A percentile compares a stretch with the other conserved stretches of the same genome.
phyloP scores from a whole-genome alignment of 768 basidiomycete species.

The Symmetrospora coprosmae region DNA sequence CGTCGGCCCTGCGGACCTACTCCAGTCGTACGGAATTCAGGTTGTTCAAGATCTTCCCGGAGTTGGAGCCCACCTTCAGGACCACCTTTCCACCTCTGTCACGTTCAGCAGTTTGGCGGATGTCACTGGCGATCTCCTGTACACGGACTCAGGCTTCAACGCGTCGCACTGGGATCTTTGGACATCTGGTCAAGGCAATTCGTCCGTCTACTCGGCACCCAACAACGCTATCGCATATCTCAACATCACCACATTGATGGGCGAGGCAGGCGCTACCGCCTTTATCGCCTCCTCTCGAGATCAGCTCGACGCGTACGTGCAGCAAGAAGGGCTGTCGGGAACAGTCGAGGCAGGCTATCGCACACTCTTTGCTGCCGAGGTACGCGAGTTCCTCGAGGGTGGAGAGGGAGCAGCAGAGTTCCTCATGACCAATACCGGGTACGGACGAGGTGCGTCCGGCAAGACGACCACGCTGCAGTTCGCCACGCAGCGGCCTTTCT shows the following conservation, averaged over 20 bases:
- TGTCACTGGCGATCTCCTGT: slow-evolving; percentile 26
- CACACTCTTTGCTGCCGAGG: slow-evolving; percentile 29
- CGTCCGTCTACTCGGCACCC: slow-evolving; percentile 42
- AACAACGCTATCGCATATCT: slow-evolving; percentile 52
- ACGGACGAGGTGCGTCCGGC: slow-evolving; percentile 38
- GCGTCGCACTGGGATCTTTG: slow-evolving; percentile 28
- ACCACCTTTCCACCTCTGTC: slow-evolving; percentile 35
- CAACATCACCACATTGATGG: slow-evolving; percentile 36
- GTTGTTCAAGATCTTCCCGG: slow-evolving; percentile 40
- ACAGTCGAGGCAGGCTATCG: slow-evolving; percentile 29
- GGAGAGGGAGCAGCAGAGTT: slow-evolving; percentile 48
- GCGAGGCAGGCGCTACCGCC: slow-evolving; percentile 21
- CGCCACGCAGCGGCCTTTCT: slow-evolving; percentile 53
- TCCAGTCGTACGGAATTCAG: slow-evolving; percentile 35
- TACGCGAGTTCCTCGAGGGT: slow-evolving; percentile 27
- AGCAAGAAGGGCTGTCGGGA: slow-evolving; percentile 38
- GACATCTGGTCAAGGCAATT: slow-evolving; percentile 22
- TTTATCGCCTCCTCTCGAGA: not conserved
- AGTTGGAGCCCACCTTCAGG: slow-evolving; percentile 42
- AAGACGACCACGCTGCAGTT: slow-evolving; percentile 48
- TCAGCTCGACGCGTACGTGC: slow-evolving; percentile 37
- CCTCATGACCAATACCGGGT: slow-evolving; percentile 42
- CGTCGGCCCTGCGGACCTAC: slow-evolving; percentile 38
- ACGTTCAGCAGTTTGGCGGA: slow-evolving; percentile 22
- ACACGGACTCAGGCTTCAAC: slow-evolving; percentile 21